Conservation (phyloP, 1,139 yeast genomes). For the Debaryomyces robertsiae region DNA sequence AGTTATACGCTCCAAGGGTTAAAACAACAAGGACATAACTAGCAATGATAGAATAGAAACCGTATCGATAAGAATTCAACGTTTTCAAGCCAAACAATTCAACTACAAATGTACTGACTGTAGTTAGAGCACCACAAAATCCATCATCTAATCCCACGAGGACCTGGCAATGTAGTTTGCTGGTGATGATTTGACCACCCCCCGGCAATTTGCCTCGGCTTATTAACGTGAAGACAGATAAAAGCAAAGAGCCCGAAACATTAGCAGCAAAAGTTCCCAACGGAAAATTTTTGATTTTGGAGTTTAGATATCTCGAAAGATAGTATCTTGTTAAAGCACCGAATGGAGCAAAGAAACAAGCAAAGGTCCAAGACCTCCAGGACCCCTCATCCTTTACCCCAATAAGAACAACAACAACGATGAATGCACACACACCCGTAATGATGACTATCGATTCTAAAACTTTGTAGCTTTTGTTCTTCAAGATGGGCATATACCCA, state of each 20-base stretch:
- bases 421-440: constrained; percentile 35
- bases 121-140: constrained; percentile 68
- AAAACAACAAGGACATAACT: constrained; percentile 42
- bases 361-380: constrained; percentile 69
- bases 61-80: constrained; percentile 38
- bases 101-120: constrained; percentile 67
- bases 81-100: constrained; percentile 50
- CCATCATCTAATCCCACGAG: constrained; percentile 60
- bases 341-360: constrained; percentile 54
- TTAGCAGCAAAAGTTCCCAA: constrained; percentile 73
- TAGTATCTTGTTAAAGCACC: constrained; percentile 60
- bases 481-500: constrained; percentile 42
- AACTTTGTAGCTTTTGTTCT: constrained; percentile 16
- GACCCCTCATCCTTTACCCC: constrained; percentile 36
- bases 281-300: constrained; percentile 46
- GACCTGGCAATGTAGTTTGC: constrained; percentile 45
- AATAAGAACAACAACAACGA: constrained; percentile 47
- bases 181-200: constrained; percentile 27
- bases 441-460: constrained; percentile 24
- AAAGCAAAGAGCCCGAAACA: constrained; percentile 50
- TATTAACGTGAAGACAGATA: constrained; percentile 52
- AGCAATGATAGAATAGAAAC: constrained; percentile 30
- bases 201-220: constrained; percentile 40
- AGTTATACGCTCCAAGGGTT: constrained; percentile 51
- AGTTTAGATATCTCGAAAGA: constrained; percentile 51